Percentiles rank a stretch among this genome's conserved stretches.
phyloP scores from a whole-genome alignment of 2,329 filamentous ascomycete species.

The Fusarium udum region DNA sequence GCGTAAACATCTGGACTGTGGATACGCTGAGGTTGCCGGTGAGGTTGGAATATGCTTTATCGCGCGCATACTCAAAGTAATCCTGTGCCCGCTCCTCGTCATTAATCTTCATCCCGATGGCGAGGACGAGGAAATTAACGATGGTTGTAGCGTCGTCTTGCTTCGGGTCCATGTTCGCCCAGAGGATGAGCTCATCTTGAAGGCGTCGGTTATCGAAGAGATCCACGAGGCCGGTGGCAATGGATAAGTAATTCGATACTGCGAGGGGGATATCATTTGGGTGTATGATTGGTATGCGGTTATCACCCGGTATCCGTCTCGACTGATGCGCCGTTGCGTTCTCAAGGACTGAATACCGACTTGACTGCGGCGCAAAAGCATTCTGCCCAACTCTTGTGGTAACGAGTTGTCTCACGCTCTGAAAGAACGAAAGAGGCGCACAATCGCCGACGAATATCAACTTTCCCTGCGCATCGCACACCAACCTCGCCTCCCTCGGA shows the following conservation, averaged over 20 bases:
- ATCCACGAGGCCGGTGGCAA: conserved; percentile 59
- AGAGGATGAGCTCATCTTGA: conserved; percentile 52
- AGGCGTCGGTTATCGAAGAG: conserved; percentile 57
- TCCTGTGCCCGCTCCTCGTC: conserved; percentile 54
- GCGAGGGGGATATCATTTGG: conserved; percentile 41
- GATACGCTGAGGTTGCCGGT: conserved; percentile 58
- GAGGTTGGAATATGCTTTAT: conserved; percentile 55
- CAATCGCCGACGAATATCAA: conserved; percentile 66
- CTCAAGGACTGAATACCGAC: conserved; percentile 60
- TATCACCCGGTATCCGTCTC: conserved; percentile 28
- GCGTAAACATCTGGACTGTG: conserved; percentile 60
- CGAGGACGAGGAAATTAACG: conserved; percentile 60
- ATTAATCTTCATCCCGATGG: conserved; percentile 57
- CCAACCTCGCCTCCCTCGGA: conserved; percentile 61
- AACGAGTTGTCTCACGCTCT: conserved; percentile 63
- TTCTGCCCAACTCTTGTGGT: conserved; percentile 58
- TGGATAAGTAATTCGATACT: conserved; percentile 50
- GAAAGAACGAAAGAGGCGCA: conserved; percentile 65
- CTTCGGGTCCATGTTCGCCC: conserved; percentile 50
- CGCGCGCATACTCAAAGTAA: conserved; percentile 62
- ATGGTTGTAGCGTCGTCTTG: conserved; percentile 52
- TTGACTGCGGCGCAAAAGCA: conserved; percentile 62
- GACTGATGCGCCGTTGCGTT: conserved; percentile 50
- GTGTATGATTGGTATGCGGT: conserved; percentile 43
- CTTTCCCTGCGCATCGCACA: conserved; percentile 63